Evolutionary conservation across 805 yeast genomes (phyloP).

Genomic region (Cyberlindnera sargentensis): DNA sequence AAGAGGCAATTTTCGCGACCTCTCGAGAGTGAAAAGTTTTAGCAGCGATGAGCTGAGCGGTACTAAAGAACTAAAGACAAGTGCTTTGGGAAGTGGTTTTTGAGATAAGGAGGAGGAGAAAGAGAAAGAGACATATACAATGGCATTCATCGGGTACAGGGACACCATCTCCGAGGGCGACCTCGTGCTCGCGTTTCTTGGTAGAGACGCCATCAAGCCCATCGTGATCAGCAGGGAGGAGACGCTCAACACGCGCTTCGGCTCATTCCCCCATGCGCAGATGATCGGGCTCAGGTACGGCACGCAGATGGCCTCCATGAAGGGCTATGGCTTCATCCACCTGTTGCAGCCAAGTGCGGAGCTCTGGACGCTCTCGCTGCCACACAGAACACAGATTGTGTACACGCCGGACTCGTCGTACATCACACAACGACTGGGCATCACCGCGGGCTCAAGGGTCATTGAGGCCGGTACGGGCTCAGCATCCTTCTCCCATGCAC

Average conservation of each 20-base stretch:
- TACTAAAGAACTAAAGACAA: neutral
- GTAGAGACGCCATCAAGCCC: slow-evolving; percentile 76
- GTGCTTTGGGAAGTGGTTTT: too few relatives aligned
- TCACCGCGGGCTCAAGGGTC: slow-evolving; percentile 68
- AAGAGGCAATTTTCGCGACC: neutral
- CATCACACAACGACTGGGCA: slow-evolving; percentile 73
- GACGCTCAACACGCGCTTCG: slow-evolving; percentile 76
- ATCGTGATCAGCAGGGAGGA: slow-evolving; percentile 53
- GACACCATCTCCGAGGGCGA: slow-evolving; percentile 78
- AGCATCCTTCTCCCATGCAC: slow-evolving; percentile 90
- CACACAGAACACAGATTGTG: slow-evolving; percentile 96
- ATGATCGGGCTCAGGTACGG: slow-evolving; percentile 85
- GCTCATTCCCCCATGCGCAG: slow-evolving; percentile 74
- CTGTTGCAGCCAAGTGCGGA: slow-evolving; percentile 90
- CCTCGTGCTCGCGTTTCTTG: slow-evolving; percentile 77
- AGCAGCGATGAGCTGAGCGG: slow-evolving; percentile 1
- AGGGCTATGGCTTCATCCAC: slow-evolving; percentile 81
- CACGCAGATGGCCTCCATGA: slow-evolving; percentile 68
- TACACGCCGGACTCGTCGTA: slow-evolving; percentile 94
- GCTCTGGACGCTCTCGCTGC: slow-evolving; percentile 90
- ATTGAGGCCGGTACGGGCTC: slow-evolving; percentile 99
- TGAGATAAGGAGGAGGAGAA: too few relatives aligned
- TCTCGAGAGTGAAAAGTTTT: neutral
- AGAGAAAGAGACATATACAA: neutral
- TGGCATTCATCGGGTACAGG: slow-evolving; percentile 45